Evolutionary conservation across 306 rosid species (phyloP).

Genomic region (Castanea mollissima): DNA sequence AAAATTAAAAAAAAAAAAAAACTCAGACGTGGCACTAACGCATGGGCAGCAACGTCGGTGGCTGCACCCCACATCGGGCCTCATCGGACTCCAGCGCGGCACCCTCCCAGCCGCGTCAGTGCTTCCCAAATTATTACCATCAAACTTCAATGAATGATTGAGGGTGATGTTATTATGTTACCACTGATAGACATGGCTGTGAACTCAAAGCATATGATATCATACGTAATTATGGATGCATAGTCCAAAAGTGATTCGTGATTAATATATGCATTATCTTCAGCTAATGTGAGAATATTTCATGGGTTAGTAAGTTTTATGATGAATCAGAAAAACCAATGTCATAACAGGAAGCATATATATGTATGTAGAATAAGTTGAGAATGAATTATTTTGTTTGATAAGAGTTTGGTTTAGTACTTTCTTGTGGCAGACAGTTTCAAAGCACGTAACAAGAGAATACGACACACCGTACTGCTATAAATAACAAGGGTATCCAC

Average conservation of each 20-base stretch:
- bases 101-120: no score
- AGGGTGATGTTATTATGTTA: background rate
- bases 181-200: background rate
- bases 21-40: no score
- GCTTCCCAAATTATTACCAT: background rate
- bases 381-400: background rate
- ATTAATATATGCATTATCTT: background rate
- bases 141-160: background rate
- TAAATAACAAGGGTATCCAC: slow-evolving; percentile 21
- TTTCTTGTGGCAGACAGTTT: slow-evolving; percentile 29
- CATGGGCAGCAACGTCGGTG: no score
- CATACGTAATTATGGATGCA: background rate
- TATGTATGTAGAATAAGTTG: background rate
- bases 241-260: background rate
- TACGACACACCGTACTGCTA: slow-evolving; percentile 19
- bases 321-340: background rate
- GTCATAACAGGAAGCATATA: background rate
- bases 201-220: background rate
- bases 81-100: no score
- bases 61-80: no score
- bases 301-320: background rate
- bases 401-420: slow-evolving; percentile 1
- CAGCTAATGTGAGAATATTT: background rate
- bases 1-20: no score
- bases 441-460: slow-evolving; percentile 14